Conservation (phyloP, 106 monocot species). For the Dendrobium huoshanense region DNA sequence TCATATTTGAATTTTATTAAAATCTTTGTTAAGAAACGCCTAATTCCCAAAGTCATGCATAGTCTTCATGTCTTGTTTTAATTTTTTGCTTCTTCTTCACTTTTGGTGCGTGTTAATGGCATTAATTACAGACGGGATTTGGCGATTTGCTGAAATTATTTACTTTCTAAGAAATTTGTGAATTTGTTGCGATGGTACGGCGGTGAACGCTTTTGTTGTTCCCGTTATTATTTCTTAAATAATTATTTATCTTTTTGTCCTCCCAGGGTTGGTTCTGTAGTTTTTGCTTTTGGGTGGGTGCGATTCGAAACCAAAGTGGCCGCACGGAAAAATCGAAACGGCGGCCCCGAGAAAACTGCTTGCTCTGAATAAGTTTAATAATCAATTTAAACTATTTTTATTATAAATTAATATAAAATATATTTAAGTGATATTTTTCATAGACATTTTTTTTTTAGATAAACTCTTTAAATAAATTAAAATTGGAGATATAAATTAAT, state of each 20-base stretch:
- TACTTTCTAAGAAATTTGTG: not conserved
- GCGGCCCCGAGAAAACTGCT: not conserved
- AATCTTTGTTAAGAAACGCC: not conserved
- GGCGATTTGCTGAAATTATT: conserved; percentile 4
- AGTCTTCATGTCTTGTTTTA: not conserved
- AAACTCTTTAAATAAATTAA: no score
- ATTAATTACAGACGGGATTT: conserved; percentile 7
- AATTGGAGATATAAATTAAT: no score
- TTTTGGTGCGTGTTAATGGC: conserved; percentile 7
- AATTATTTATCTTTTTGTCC: not conserved
- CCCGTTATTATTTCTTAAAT: not conserved
- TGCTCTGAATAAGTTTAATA: not conserved
- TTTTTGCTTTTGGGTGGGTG: not conserved
- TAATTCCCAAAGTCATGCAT: not conserved
- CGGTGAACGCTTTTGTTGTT: not conserved
- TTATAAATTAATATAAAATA: no score
- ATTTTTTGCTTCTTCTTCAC: not conserved
- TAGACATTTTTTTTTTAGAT: no score
- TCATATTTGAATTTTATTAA: not conserved
- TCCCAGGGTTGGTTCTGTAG: not conserved
- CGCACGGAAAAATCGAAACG: not conserved
- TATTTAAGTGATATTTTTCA: no score
- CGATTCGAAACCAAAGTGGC: not conserved
- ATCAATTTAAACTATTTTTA: no score
- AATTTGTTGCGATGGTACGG: conserved; percentile 1